A percentile compares a stretch with the other conserved stretches of the same genome.
phyloP scores from a whole-genome alignment of 495 filamentous ascomycete species.

The Neurospora discreta region DNA sequence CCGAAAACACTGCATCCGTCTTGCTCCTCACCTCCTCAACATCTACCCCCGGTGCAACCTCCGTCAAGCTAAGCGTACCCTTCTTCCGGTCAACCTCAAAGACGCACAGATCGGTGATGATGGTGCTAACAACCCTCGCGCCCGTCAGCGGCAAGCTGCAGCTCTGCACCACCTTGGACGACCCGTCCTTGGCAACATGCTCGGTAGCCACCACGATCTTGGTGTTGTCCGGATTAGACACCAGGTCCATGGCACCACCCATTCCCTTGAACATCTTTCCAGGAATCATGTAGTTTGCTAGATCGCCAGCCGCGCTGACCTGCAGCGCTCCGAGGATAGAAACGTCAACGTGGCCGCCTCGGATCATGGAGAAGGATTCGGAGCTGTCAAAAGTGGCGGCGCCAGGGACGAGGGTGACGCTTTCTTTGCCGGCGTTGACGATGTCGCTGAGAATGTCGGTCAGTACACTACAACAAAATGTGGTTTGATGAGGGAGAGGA shows the following conservation, averaged over 20 bases:
- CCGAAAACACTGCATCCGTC: slow-evolving; percentile 43
- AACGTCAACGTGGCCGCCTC: slow-evolving; percentile 48
- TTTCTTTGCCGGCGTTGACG: slow-evolving; percentile 54
- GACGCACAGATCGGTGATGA: slow-evolving; percentile 48
- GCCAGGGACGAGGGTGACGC: slow-evolving; percentile 45
- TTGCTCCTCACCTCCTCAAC: slow-evolving; percentile 41
- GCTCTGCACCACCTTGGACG: slow-evolving; percentile 46
- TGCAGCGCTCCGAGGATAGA: slow-evolving; percentile 51
- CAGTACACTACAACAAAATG: neutral
- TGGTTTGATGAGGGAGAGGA: neutral
- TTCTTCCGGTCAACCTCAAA: slow-evolving; percentile 45
- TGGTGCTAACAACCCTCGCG: slow-evolving; percentile 39
- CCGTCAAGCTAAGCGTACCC: slow-evolving; percentile 41
- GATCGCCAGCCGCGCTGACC: slow-evolving; percentile 44
- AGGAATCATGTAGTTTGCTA: slow-evolving; percentile 56
- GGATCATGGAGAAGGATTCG: slow-evolving; percentile 53
- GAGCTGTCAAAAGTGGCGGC: slow-evolving; percentile 46
- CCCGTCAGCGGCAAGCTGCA: slow-evolving; percentile 48
- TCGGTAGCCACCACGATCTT: slow-evolving; percentile 54
- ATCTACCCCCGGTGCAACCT: slow-evolving; percentile 44
- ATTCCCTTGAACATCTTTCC: slow-evolving; percentile 54
- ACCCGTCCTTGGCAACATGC: slow-evolving; percentile 49
- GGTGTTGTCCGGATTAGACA: slow-evolving; percentile 46
- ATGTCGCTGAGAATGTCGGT: slow-evolving; percentile 26
- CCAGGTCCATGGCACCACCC: slow-evolving; percentile 54